Base-by-base conservation (phyloP, 169 alveolate species). In the Theileria orientalis region DNA sequence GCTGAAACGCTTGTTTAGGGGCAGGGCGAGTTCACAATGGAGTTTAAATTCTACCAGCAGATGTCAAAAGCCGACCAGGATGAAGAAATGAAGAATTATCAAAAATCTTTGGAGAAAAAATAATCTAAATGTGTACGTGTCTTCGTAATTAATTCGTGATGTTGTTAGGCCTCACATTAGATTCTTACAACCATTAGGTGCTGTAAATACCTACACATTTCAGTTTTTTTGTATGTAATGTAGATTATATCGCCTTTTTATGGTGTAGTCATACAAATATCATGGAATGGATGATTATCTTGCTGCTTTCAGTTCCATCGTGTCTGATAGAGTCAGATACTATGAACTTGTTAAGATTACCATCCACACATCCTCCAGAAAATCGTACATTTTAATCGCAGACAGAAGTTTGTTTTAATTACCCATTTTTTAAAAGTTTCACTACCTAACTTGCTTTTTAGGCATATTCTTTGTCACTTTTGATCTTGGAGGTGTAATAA, bases 1-100 rank as follows among this genome's bases (percentile, higher is more conserved):
- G n/a, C n/a, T n/a, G n/a, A n/a, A n/a, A n/a, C n/a, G n/a, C n/a
- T n/a, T 32, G 76, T 67, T 23, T 25, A 67, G 83, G 97, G 98
- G 0, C 94, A 93, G 83, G 99, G 99, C 19, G 98, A 94, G 76
- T 96, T 92, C 88, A 90, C 94, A 13, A 94, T 96, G 97, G 98
- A 95, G 74, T 95, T 92, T 71, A 66, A 88, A 8, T 33, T 84
- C 23, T 92, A 92, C 66, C 92, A 90, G 61, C 91, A 76, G 40
- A 91, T 92, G 88, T 75, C 76, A 46, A 83, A 84, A 52, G 80
- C 69, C 9, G 94, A 91, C 32, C 91, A 90, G 68, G 93, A 91
- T n/a, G 93, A 70, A 19, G 74, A 62, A 46, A 66, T 83, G 37
- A 83, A 86, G 76, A 83, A 80, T 35, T 70, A 75, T 30, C 57